A percentile compares a stretch with the other conserved stretches of the same genome.
phyloP scores from a whole-genome alignment of 345 rosid genomes.

The Bruguiera parviflora region DNA sequence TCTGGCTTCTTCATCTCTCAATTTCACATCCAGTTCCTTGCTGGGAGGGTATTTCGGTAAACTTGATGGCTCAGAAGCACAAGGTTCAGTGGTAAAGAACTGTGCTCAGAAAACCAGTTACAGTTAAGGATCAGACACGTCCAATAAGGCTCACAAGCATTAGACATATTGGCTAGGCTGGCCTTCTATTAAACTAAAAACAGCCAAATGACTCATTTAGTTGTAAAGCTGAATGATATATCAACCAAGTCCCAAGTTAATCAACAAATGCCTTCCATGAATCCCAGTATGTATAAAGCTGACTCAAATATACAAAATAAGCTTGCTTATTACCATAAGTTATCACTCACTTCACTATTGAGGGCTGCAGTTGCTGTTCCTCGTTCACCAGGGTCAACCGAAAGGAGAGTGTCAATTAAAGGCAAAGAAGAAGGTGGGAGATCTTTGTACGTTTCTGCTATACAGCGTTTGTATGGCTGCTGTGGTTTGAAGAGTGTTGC shows the following conservation, averaged over 20 bases:
- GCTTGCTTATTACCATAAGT: not conserved
- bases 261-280: not conserved
- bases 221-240: not conserved
- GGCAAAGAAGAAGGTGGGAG: constrained; percentile 59
- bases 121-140: not conserved
- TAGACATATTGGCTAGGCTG: constrained; percentile 1
- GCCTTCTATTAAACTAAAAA: too few relatives aligned
- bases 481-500: constrained; percentile 81
- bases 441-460: constrained; percentile 66
- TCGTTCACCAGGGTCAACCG: constrained; percentile 75
- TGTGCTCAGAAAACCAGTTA: constrained; percentile 32
- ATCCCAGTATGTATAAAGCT: not conserved
- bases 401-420: constrained; percentile 64
- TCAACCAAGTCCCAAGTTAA: not conserved
- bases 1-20: constrained; percentile 76
- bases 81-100: constrained; percentile 82
- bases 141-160: constrained; percentile 1
- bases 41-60: constrained; percentile 90
- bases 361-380: constrained; percentile 71
- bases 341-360: constrained; percentile 59
- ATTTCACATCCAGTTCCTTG: constrained; percentile 81
- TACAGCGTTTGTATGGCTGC: constrained; percentile 66
- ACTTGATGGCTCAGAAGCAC: constrained; percentile 77
- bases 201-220: too few relatives aligned
- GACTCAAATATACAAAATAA: not conserved